These are phyloP conservation scores for Graphilbum ipis-grandicollis DNA, from an alignment of 2,329 filamentous ascomycete species.

Conservation along the genomic window DNA sequence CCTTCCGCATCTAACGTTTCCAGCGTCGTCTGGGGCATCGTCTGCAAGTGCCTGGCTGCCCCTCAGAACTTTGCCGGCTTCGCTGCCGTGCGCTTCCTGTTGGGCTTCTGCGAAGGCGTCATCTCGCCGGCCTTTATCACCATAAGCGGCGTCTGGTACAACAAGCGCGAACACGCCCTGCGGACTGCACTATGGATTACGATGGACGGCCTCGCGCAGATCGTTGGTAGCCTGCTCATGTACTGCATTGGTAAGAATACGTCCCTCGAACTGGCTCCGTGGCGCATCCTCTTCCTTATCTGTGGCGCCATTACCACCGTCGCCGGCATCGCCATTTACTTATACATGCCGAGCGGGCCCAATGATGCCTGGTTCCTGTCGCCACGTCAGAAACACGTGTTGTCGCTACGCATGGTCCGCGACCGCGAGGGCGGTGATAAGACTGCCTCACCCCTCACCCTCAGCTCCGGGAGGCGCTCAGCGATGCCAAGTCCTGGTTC, in stretches of 20 bases:
- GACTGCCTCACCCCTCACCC: constrained; percentile 22
- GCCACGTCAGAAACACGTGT: constrained; percentile 21
- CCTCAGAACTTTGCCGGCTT: constrained; percentile 20
- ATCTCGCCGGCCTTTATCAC: constrained; percentile 27
- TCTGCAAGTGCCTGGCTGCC: constrained; percentile 24
- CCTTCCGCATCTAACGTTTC: no score
- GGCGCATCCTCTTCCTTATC: constrained; percentile 30
- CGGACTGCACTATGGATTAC: constrained; percentile 22
- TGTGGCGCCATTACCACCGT: constrained; percentile 27
- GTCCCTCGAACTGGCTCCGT: constrained; percentile 20
- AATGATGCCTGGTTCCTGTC: constrained; percentile 31
- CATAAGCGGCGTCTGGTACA: constrained; percentile 24
- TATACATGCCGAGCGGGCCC: constrained; percentile 27
- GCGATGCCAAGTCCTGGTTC: constrained; percentile 25
- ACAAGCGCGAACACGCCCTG: constrained; percentile 18
- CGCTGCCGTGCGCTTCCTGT: constrained; percentile 18
- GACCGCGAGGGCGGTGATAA: constrained; percentile 18
- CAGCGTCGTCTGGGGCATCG: constrained; percentile 20
- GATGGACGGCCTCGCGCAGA: constrained; percentile 27
- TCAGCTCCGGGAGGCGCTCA: constrained; percentile 25
- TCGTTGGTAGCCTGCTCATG: constrained; percentile 28
- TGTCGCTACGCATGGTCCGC: constrained; percentile 16
- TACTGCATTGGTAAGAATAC: constrained; percentile 29
- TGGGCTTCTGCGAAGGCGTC: constrained; percentile 23
- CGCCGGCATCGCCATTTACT: constrained; percentile 25